phyloP scores from a whole-genome alignment of 345 rosid species.

The Aquilaria malaccensis region DNA sequence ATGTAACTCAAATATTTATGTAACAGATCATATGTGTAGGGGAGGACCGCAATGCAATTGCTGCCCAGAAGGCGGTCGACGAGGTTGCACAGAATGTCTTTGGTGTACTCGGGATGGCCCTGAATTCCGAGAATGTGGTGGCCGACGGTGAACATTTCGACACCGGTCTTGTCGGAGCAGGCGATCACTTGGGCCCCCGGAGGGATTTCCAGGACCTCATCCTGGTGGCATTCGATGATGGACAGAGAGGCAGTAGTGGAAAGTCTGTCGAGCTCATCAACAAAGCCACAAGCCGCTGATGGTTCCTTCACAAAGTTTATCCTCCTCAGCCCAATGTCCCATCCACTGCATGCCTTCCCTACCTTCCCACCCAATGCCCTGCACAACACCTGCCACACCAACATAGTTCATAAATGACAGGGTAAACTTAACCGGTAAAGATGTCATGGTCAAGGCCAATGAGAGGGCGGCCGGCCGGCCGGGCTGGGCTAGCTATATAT shows the following conservation, averaged over 20 bases:
- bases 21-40: neutral
- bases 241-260: constrained; percentile 40
- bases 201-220: constrained; percentile 81
- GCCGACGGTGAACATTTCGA: constrained; percentile 61
- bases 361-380: constrained; percentile 82
- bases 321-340: constrained; percentile 64
- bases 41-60: constrained; percentile 48
- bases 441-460: too few species aligned
- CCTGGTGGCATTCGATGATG: constrained; percentile 75
- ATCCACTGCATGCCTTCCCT: constrained; percentile 61
- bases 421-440: too few species aligned
- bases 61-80: constrained; percentile 63
- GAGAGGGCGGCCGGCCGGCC: too few species aligned
- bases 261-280: constrained; percentile 18
- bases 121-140: constrained; percentile 76
- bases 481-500: too few species aligned
- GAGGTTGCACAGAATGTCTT: constrained; percentile 61
- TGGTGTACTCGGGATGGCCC: constrained; percentile 92
- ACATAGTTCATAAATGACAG: too few species aligned
- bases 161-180: constrained; percentile 66
- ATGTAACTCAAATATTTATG: neutral
- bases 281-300: constrained; percentile 15
- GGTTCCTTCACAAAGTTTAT: constrained; percentile 53
- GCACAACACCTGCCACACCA: constrained; percentile 55
- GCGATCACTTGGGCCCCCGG: constrained; percentile 61